Conservation (phyloP, 2,329 filamentous ascomycete species). For the Periconia macrospinosa region DNA sequence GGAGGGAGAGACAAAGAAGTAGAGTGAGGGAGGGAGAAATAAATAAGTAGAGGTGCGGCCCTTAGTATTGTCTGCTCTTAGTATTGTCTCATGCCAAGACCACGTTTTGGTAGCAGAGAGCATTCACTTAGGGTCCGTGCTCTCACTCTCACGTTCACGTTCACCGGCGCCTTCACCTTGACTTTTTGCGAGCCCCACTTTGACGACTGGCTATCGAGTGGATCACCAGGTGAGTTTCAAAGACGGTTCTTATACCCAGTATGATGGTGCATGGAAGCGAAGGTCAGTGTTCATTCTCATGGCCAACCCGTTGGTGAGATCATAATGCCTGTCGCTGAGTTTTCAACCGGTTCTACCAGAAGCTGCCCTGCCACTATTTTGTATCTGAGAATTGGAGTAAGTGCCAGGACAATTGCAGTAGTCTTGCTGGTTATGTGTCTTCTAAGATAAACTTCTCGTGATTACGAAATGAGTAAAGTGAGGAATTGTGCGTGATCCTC, state of each 20-base stretch:
- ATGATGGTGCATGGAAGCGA: neutral
- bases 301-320: neutral
- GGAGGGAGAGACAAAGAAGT: too few species aligned
- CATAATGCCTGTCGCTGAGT: neutral
- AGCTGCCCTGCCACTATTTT: too few species aligned
- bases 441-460: neutral
- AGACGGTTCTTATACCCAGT: neutral
- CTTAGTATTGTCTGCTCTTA: neutral
- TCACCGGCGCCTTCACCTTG: neutral
- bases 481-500: neutral
- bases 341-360: neutral
- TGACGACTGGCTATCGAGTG: neutral
- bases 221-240: neutral
- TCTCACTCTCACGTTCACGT: neutral
- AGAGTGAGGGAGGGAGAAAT: neutral
- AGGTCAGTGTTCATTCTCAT: neutral
- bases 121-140: neutral
- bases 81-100: too few species aligned
- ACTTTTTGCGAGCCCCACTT: neutral
- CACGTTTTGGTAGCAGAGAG: too few species aligned
- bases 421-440: neutral
- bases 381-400: too few species aligned
- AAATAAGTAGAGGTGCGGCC: neutral
- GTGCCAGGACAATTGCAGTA: neutral
- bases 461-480: neutral